Evolutionary conservation across 2,329 filamentous ascomycete genomes (phyloP), one percentile per base, ranked within the genome.

Genomic region (Orbilia javanica): DNA sequence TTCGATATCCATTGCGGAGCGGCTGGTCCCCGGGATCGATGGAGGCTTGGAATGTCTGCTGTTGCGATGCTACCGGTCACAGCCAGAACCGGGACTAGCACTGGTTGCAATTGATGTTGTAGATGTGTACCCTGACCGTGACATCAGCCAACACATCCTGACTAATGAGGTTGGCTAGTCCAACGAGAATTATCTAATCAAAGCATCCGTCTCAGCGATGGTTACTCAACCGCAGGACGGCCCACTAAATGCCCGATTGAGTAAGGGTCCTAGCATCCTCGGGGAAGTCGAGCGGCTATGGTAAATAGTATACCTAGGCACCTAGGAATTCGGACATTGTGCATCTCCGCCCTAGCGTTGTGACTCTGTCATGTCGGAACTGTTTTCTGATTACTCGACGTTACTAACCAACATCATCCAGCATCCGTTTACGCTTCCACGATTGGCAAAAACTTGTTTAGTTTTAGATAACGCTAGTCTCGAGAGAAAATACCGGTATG

Each of bases 1-100:
- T 70, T 88, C 86, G 85, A 87, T 86, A 78, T 79, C 83, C 71
- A 79, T 79, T 13, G 8, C 44, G 13, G 18, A 53, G 1, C 22
- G 25, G 22, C 34, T 36, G n/a, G n/a, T 34, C 29, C 15, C 27
- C 13, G 7, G 15, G 50, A 7, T 20, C 10, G n/a, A 18, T 42
- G 18, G 53, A 10, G 20, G 34, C 27, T 60, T n/a, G 34, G 20
- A 39, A 20, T 42, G 13, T 53, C 6, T 15, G 31, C 7, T 39
- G 52, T 60, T 2, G 55, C 5, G 11, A 18, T 55, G 10, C 39
- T 42, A 44, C 7, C 7, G n/a, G 11, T n/a, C n/a, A n/a, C n/a
- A n/a, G n/a, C n/a, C n/a, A n/a, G 4, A 3, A 44, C 34, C 36
- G n/a, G 13, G 29, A 39, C 7, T 39, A 31, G 13, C 27, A 27